Percentiles rank a stretch among this genome's conserved stretches.
Evolutionary conservation across 192 early-diverging fungal genomes (phyloP).

Genomic region (Dispira parvispora): DNA sequence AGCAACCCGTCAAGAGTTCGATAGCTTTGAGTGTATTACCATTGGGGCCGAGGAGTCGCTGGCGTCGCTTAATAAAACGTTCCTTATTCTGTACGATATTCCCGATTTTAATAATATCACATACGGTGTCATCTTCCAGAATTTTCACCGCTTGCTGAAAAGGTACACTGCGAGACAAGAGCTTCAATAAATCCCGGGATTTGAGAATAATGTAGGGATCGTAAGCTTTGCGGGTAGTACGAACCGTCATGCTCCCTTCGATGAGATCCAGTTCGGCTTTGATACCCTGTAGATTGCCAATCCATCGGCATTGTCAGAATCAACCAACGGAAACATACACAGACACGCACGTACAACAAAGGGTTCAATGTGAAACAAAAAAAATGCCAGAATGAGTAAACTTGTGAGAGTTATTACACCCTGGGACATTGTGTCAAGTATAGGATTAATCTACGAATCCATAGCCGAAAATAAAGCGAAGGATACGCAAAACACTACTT

Average conservation of each 20-base stretch:
- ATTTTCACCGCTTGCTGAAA: conserved; percentile 82
- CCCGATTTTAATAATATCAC: conserved; percentile 96
- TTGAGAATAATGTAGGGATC: conserved; percentile 92
- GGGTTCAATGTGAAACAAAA: background rate
- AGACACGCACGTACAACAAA: background rate
- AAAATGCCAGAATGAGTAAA: background rate
- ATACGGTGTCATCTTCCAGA: conserved; percentile 79
- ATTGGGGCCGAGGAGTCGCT: conserved; percentile 85
- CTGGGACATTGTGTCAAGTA: background rate
- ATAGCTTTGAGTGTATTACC: conserved; percentile 94
- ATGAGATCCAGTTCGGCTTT: conserved; percentile 82
- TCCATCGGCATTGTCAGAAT: background rate
- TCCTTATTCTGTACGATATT: conserved; percentile 92
- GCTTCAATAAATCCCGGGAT: conserved; percentile 87
- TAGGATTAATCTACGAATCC: background rate
- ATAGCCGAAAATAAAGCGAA: background rate
- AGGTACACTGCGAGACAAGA: conserved; percentile 85
- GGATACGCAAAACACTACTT: background rate
- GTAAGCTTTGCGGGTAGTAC: conserved; percentile 86
- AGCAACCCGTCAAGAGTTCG: conserved; percentile 87
- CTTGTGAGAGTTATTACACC: background rate
- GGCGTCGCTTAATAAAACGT: conserved; percentile 89
- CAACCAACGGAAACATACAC: background rate
- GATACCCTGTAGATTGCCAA: conserved; percentile 40
- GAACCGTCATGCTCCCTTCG: conserved; percentile 96